Conservation (phyloP, 2,329 filamentous ascomycete species). For the Pochonia chlamydosporia region DNA sequence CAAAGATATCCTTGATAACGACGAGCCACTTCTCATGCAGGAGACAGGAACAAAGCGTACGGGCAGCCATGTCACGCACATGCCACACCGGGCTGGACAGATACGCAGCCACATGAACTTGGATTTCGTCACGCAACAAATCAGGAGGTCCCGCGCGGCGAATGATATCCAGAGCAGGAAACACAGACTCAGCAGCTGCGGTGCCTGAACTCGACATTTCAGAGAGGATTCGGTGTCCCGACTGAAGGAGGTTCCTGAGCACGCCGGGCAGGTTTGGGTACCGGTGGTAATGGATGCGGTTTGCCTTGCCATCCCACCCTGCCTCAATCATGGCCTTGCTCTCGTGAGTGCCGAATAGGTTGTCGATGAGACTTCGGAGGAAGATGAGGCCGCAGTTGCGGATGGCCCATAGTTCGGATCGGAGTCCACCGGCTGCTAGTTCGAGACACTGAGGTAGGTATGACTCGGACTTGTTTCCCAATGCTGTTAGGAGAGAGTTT, state of each 20-base stretch:
- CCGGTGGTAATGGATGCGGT: slow-evolving; percentile 63
- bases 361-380: slow-evolving; percentile 77
- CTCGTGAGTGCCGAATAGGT: slow-evolving; percentile 69
- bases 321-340: slow-evolving; percentile 57
- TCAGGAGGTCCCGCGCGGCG: slow-evolving; percentile 64
- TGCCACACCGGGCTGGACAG: slow-evolving; percentile 71
- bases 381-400: slow-evolving; percentile 90
- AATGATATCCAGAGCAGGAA: slow-evolving; percentile 77
- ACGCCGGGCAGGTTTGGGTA: slow-evolving; percentile 61
- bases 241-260: slow-evolving; percentile 55
- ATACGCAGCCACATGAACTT: slow-evolving; percentile 53
- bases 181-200: slow-evolving; percentile 61
- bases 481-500: slow-evolving; percentile 66
- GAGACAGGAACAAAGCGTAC: slow-evolving; percentile 62
- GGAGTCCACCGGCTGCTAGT: slow-evolving; percentile 74
- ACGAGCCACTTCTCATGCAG: slow-evolving; percentile 44
- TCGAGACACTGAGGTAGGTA: slow-evolving; percentile 70
- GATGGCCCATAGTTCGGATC: slow-evolving; percentile 84
- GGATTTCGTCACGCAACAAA: slow-evolving; percentile 47
- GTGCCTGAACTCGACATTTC: slow-evolving; percentile 26
- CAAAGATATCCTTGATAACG: slow-evolving; percentile 32
- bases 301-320: slow-evolving; percentile 58
- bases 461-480: slow-evolving; percentile 66
- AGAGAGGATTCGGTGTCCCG: slow-evolving; percentile 40
- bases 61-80: slow-evolving; percentile 72